Conservation (phyloP, 2,329 filamentous ascomycete species). For the Plectosphaerella plurivora region DNA sequence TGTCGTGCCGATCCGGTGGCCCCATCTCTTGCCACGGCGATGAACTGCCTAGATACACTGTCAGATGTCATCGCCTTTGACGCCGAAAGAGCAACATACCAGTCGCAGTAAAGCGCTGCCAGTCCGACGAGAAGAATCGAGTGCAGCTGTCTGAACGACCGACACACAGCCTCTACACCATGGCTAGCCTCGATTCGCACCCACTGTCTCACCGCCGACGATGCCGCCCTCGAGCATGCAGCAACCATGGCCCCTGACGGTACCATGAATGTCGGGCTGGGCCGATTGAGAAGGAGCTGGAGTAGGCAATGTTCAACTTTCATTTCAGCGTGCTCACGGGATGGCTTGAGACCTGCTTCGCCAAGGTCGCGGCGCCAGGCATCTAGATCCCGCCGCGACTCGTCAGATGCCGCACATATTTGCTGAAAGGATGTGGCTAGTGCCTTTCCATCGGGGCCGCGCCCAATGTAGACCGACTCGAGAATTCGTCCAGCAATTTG, state of each 20-base stretch:
- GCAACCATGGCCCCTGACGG: conserved; percentile 15
- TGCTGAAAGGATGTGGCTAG: conserved; percentile 15
- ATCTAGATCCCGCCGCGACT: conserved; percentile 11
- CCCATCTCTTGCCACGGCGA: not conserved
- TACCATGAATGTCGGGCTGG: conserved; percentile 19
- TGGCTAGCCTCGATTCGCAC: conserved; percentile 7
- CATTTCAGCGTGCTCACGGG: conserved; percentile 16
- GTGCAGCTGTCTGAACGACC: conserved; percentile 16
- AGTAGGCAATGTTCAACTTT: conserved; percentile 18
- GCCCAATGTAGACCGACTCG: conserved; percentile 18
- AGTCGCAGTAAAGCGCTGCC: conserved; percentile 18
- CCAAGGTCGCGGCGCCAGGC: conserved; percentile 14
- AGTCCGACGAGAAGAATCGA: conserved; percentile 14
- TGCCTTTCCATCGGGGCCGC: conserved; percentile 14
- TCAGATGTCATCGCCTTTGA: not conserved
- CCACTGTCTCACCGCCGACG: conserved; percentile 16
- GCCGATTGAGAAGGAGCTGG: conserved; percentile 14
- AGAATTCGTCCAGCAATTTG: conserved; percentile 16
- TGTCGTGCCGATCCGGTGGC: not conserved
- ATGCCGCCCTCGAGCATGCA: conserved; percentile 15
- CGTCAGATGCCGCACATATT: conserved; percentile 14
- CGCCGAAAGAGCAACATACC: conserved; percentile 7
- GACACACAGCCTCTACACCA: conserved; percentile 13
- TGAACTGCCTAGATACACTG: not conserved
- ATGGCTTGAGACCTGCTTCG: conserved; percentile 11